A percentile compares a stretch with the other conserved stretches of the same genome.
phyloP scores from a whole-genome alignment of 1,284 basidiomycete species.

The Heterobasidion irregulare region DNA sequence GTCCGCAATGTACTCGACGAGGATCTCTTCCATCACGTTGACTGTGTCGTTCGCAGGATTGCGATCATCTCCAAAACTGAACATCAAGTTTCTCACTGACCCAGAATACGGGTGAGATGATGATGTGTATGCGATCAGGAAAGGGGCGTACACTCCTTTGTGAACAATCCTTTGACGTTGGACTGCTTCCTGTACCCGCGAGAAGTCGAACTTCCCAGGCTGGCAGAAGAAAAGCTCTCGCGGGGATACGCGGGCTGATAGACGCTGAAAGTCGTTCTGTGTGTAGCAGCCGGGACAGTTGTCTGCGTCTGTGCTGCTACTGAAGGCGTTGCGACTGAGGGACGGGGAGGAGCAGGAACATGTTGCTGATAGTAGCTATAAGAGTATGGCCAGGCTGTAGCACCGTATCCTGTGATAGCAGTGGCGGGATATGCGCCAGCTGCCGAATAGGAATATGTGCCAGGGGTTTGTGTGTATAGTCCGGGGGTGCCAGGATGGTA shows the following conservation, averaged over 20 bases:
- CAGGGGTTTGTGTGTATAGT: constrained; percentile 15
- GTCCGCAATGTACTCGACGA: constrained; percentile 87
- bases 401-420: constrained; percentile 41
- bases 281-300: constrained; percentile 15
- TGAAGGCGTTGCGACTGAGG: constrained; percentile 17
- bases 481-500: not conserved
- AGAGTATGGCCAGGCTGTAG: constrained; percentile 41
- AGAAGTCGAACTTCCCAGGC: constrained; percentile 29
- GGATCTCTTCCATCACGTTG: constrained; percentile 89
- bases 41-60: constrained; percentile 84
- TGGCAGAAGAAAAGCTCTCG: constrained; percentile 35
- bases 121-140: not conserved
- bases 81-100: constrained; percentile 83
- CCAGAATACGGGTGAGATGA: constrained; percentile 4
- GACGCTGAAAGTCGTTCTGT: constrained; percentile 33
- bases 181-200: constrained; percentile 49
- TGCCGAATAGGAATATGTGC: constrained; percentile 39
- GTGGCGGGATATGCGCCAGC: constrained; percentile 24
- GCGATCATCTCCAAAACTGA: constrained; percentile 90
- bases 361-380: constrained; percentile 46
- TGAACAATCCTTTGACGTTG: constrained; percentile 62
- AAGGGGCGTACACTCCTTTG: constrained; percentile 62
- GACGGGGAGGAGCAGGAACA: constrained; percentile 26
- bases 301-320: constrained; percentile 10
- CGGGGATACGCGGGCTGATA: constrained; percentile 50